Base-by-base conservation (phyloP, 2,329 filamentous ascomycete genomes). In the Pseudogymnoascus sp. region DNA sequence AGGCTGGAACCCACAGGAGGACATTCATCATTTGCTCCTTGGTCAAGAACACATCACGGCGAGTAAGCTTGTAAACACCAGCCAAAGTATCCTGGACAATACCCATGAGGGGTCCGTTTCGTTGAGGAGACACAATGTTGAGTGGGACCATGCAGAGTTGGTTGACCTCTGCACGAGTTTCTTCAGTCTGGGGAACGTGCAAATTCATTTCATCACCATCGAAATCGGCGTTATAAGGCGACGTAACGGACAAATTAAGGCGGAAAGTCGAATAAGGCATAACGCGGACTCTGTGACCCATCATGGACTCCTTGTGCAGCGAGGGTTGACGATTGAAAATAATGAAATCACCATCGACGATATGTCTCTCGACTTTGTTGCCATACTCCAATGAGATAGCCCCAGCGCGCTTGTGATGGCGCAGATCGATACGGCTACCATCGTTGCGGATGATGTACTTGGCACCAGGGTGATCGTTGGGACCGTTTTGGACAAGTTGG, bases 141-240 rank as follows among this genome's bases (percentile, higher is more conserved):
- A 94, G 84, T 0, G 94, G 94, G n/a, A 99, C 94, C 83, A 97
- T 89, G 75, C 93, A 97, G 12, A 99, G 84, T 73, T 97, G 89
- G 75, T 87, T 91, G 69, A 99, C 86, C 76, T 99, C 94, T 51
- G 95, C 92, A 64, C 94, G 89, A 35, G 95, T 95, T 76, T 99
- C 95, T 73, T 99, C 92, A 38, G 90, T 94, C 73, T 99, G 94
- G 3, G 94, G 95, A 60, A 99, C 95, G 83, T 99, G 94, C 78
- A 99, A 85, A 74, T 99, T 99, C 94, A 99, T 99, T 77, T 99
- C 94, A 75, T 99, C 94, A 78, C 94, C 94, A 73, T 99, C 94
- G 78, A 99, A 99, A 90, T 99, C 94, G 70, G 94, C 94, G 79
- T 99, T 99, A 81, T 99, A 99, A 0, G 94, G 94, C 29, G 92